These are phyloP conservation scores for Crithidia mellificae DNA, from an alignment of 208 protist genomes.

Conservation along the genomic window DNA sequence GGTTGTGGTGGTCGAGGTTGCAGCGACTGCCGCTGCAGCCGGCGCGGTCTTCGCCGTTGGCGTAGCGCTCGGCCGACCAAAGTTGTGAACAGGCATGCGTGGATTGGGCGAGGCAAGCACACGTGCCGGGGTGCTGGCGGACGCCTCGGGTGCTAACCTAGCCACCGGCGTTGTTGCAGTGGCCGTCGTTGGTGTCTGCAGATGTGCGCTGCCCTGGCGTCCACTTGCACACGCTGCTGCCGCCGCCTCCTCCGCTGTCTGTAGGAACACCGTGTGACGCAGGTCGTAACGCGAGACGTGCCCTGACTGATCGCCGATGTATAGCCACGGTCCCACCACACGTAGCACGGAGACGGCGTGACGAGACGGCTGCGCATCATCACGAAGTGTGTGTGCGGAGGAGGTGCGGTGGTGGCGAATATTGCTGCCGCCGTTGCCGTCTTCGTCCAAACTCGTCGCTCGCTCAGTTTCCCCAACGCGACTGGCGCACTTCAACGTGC, in stretches of 20 bases:
- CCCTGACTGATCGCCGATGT: constrained; percentile 28
- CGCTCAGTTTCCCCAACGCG: constrained; percentile 2
- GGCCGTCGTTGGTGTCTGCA: too few species aligned
- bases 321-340: constrained; percentile 28
- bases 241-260: background rate
- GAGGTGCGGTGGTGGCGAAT: background rate
- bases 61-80: constrained; percentile 2
- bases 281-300: constrained; percentile 30
- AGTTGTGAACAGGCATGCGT: constrained; percentile 22
- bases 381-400: background rate
- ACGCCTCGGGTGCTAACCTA: background rate
- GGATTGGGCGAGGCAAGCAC: background rate
- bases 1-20: background rate
- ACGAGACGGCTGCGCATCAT: background rate
- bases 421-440: background rate
- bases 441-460: background rate
- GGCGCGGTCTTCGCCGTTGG: background rate
- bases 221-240: too few species aligned
- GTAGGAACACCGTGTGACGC: constrained; percentile 12
- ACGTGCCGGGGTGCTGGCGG: background rate
- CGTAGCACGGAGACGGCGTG: constrained; percentile 20
- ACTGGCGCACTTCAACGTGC: constrained; percentile 13
- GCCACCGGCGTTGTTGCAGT: background rate
- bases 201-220: too few species aligned
- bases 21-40: background rate